Base-by-base conservation (phyloP, 257 asterid species). In the Gentiana straminea region DNA sequence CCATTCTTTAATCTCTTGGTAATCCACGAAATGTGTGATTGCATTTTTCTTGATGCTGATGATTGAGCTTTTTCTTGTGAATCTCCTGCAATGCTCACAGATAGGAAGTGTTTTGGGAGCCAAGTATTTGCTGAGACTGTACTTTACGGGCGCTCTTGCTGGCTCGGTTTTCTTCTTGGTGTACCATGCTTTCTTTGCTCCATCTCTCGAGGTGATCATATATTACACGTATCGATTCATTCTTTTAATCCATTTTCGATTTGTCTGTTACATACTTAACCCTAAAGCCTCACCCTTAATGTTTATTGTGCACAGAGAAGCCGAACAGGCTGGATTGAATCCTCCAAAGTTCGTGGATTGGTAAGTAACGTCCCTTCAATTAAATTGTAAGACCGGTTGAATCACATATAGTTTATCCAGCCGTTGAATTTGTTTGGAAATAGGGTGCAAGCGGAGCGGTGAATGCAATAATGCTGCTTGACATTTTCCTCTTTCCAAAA, bases 401-500 rank as follows among this genome's bases (percentile, higher is more conserved):
- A 24, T 24, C 24, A 24, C 24, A 24, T 24, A 24, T 24, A 24
- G 24, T 24, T 45, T 52, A 49, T 52, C 52, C 61, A 52, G 59
- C 45, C 13, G 9, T 41, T 0, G 46, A 41, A 3, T 5, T 41
- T 55, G n/a, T 45, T 56, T 53, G 24, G 56, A 65, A 69, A 35
- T 61, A 91, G 98, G 98, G 98, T 59, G 98, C 98, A 45, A 87
- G 96, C 59, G 98, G 95, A 71, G 98, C 98, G 55, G 88, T 87
- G 72, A 91, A 83, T 70, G 96, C 98, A 4, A 73, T 91, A 51
- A 61, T 91, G 95, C 81, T 91, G 74, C 95, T 87, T 35, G 82
- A 87, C 55, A 87, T 91, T 57, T 87, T 91, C 73, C 89, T 91
- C 13, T 76, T 55, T 64, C 98, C 96, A 2, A 71, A 51, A 49